Evolutionary conservation across 768 basidiomycete species (phyloP), one percentile per base, ranked within the genome.

Genomic region (Mrakia gelida): DNA sequence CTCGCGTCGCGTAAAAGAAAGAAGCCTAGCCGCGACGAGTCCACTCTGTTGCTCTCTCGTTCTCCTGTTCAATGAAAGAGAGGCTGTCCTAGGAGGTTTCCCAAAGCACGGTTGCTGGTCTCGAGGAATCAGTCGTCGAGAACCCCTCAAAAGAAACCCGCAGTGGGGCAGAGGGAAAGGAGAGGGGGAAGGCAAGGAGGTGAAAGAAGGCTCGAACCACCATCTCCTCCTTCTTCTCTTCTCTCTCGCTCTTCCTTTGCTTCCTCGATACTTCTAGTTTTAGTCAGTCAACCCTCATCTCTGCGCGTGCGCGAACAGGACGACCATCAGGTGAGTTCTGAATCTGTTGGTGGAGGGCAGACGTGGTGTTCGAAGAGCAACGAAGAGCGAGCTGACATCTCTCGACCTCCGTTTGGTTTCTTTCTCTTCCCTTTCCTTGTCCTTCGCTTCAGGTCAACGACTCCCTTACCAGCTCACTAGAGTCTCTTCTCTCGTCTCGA

Each of bases 301-400:
- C 79, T 75, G 41, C 45, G 67, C 67, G 56, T 56, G 65, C 71
- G 78, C 38, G n/a, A n/a, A 56, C 71, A 52, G 43, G 32, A 78
- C 68, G 63, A 72, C 41, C 74, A 77, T 61, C 61, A 77, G 65
- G 56, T 61, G 70, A 75, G 77, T 61, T 70, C 72, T 76, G 74
- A 1, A 52, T 21, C 59, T 59, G 4, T 13, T 3, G 26, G 6
- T 13, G 13, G 23, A 56, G 54, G 54, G 26, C 10, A 10, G 54
- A 21, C 21, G 26, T 13, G 32, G 9, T n/a, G 16, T 13, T 28
- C 62, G 63, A 65, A 32, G 63, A 18, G 63, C 28, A 38, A 65
- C 63, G 30, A 52, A 52, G 62, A 28, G 62, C 62, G 62, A 63
- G 63, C 63, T 65, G 63, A 65, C 63, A 52, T 15, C 71, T 79